Evolutionary conservation across 208 protist species (phyloP).

Genomic region (Trypanosomatidae sp.): DNA sequence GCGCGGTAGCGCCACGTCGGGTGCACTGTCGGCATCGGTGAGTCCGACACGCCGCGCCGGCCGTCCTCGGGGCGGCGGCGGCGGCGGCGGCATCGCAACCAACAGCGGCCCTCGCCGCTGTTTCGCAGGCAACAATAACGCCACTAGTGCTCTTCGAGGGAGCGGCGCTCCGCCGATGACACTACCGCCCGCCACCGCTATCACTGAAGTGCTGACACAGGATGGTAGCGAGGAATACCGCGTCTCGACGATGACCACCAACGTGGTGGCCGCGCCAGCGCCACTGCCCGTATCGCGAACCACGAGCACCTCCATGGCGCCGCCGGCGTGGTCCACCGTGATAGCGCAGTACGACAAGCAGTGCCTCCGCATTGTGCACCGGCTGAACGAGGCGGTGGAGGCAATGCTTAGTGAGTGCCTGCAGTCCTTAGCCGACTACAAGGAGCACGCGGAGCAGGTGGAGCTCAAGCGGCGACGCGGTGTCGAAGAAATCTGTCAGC

Average conservation of each 20-base stretch:
- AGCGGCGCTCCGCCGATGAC: neutral
- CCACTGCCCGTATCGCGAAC: conserved; percentile 1
- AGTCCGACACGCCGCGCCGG: conserved; percentile 15
- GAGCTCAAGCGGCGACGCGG: conserved; percentile 13
- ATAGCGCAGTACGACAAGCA: conserved; percentile 32
- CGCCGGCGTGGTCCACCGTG: conserved; percentile 15
- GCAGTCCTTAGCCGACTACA: conserved; percentile 12
- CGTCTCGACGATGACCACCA: neutral
- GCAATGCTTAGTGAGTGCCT: conserved; percentile 30
- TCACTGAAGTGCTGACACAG: neutral
- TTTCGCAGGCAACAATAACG: neutral
- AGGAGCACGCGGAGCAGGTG: conserved; percentile 3
- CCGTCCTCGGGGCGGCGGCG: conserved; percentile 1
- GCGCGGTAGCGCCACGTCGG: conserved; percentile 19
- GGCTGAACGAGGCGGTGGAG: conserved; percentile 27
- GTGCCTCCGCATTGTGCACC: conserved; percentile 34
- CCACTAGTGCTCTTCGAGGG: neutral
- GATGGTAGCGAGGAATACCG: neutral
- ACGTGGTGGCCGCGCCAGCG: conserved; percentile 1
- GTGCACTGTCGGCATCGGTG: conserved; percentile 10
- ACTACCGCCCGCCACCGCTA: no score
- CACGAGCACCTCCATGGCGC: neutral
- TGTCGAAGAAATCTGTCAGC: conserved; percentile 22
- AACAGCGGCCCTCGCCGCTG: conserved; percentile 11
- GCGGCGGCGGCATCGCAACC: neutral